Evolutionary conservation across 2,329 filamentous ascomycete species (phyloP).

Genomic region (Colletotrichum orchidophilum): DNA sequence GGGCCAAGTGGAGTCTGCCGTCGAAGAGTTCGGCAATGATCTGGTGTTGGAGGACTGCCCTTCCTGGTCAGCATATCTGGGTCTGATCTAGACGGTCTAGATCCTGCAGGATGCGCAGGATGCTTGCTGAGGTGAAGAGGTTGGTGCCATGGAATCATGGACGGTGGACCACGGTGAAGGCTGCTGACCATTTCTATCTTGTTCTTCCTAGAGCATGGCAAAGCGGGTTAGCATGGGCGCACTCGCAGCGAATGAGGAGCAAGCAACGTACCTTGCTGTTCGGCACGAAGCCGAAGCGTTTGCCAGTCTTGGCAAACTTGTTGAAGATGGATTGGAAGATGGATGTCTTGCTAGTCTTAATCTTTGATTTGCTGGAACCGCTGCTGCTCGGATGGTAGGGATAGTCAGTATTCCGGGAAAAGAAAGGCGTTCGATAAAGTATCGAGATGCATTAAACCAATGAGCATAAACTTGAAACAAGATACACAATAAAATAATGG

Average conservation of each 20-base stretch:
- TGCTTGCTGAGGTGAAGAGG: background rate
- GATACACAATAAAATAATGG: background rate
- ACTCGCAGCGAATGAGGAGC: background rate
- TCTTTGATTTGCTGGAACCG: background rate
- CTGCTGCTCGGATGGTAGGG: background rate
- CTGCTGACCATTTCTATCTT: conserved; percentile 41
- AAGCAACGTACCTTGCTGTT: conserved; percentile 23
- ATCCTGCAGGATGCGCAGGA: background rate
- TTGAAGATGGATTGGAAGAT: conserved; percentile 26
- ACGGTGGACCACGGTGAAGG: background rate
- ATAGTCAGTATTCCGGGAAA: background rate
- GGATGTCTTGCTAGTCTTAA: conserved; percentile 5
- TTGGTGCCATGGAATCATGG: background rate
- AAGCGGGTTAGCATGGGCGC: background rate
- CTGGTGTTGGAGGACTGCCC: conserved; percentile 40
- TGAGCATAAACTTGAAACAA: background rate
- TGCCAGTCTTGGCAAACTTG: conserved; percentile 22
- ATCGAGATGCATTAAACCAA: background rate
- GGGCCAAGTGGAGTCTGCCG: conserved; percentile 40
- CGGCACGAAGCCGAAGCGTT: conserved; percentile 29
- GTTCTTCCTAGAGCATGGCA: conserved; percentile 38
- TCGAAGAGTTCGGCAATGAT: conserved; percentile 42
- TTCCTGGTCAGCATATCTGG: conserved; percentile 12
- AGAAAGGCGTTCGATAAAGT: background rate
- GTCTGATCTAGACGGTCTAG: background rate